Conservation (phyloP, 2,329 filamentous ascomycete genomes). For the Malbranchea cinnamomea region DNA sequence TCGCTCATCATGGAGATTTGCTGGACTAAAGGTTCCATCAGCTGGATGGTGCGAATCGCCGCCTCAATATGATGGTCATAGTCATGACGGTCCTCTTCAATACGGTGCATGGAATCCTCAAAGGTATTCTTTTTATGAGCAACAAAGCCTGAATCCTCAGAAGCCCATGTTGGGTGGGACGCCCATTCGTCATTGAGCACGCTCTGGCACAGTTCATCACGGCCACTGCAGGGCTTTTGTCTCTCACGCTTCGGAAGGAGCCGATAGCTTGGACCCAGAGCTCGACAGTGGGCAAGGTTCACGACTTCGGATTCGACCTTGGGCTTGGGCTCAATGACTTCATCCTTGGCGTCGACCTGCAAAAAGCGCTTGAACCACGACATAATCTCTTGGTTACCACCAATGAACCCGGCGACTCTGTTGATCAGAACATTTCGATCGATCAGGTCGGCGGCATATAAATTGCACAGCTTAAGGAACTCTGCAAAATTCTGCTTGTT, state of each 20-base stretch:
- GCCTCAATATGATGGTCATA: constrained; percentile 98
- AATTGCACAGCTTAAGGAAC: constrained; percentile 91
- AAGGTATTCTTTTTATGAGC: constrained; percentile 93
- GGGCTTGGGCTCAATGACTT: constrained; percentile 63
- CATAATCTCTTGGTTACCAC: constrained; percentile 77
- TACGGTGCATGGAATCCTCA: constrained; percentile 85
- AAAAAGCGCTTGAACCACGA: constrained; percentile 77
- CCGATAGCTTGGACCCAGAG: constrained; percentile 89
- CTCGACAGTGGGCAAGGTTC: constrained; percentile 88
- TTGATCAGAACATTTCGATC: constrained; percentile 69
- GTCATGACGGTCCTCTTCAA: constrained; percentile 95
- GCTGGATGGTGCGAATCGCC: constrained; percentile 85
- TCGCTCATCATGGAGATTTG: constrained; percentile 70
- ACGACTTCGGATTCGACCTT: constrained; percentile 60
- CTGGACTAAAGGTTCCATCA: constrained; percentile 86
- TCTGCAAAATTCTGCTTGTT: constrained; percentile 90
- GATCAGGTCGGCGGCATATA: constrained; percentile 87
- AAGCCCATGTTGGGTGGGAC: constrained; percentile 96
- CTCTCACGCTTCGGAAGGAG: constrained; percentile 81
- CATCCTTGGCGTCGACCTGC: constrained; percentile 54
- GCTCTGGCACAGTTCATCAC: constrained; percentile 83
- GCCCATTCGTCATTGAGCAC: constrained; percentile 98
- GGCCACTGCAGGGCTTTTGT: constrained; percentile 79
- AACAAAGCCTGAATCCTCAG: constrained; percentile 93
- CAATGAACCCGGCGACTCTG: constrained; percentile 73